Percentiles rank a stretch among this genome's conserved stretches.
phyloP scores from a whole-genome alignment of 805 yeast genomes.

The Spathaspora hagerdaliae region DNA sequence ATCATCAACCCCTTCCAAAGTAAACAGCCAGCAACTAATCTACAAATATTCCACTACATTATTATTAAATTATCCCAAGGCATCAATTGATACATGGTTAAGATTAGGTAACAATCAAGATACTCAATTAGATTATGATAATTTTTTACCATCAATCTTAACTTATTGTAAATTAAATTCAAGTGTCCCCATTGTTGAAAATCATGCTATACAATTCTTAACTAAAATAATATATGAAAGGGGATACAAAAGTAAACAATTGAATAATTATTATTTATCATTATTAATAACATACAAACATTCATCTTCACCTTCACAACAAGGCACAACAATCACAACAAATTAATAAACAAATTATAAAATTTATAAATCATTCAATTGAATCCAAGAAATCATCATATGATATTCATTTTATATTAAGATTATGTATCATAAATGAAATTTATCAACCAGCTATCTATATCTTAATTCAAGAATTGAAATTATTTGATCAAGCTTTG shows the following conservation, averaged over 20 bases:
- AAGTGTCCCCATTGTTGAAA: constrained; percentile 40
- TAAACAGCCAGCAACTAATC: constrained; percentile 28
- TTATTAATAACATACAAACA: constrained; percentile 50
- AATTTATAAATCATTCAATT: constrained; percentile 24
- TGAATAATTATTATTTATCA: constrained; percentile 71
- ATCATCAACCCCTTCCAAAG: not conserved
- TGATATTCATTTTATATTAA: constrained; percentile 70
- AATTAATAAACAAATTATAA: constrained; percentile 25
- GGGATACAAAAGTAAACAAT: constrained; percentile 35
- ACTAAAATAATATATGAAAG: constrained; percentile 43
- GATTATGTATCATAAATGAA: constrained; percentile 62
- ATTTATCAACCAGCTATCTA: constrained; percentile 65
- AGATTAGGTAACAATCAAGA: constrained; percentile 25
- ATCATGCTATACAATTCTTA: constrained; percentile 66
- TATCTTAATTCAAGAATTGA: constrained; percentile 62
- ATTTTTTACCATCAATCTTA: constrained; percentile 71
- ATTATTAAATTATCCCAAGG: constrained; percentile 61
- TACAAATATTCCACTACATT: constrained; percentile 70
- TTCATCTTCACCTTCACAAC: not conserved
- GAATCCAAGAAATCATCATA: constrained; percentile 27
- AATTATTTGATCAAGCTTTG: constrained; percentile 77
- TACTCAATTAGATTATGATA: constrained; percentile 36
- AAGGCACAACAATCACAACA: constrained; percentile 6
- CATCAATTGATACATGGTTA: constrained; percentile 79
- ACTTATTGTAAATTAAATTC: constrained; percentile 52